Percentiles rank a stretch among this genome's conserved stretches.
Conservation (phyloP, 495 filamentous ascomycete genomes). For the Penicillium riverlandense region DNA sequence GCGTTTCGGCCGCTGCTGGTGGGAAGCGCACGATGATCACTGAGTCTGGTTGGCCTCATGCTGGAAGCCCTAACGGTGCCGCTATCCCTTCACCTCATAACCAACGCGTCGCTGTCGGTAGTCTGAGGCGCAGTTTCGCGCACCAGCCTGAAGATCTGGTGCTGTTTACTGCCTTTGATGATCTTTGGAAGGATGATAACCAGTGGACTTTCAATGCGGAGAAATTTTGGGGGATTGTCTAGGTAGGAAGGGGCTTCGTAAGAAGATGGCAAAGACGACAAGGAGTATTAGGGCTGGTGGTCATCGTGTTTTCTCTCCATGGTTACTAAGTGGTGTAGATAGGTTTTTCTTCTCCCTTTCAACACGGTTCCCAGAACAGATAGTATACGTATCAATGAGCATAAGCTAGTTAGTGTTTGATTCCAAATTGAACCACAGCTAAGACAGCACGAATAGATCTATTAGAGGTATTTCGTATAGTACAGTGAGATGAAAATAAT, state of each 20-base stretch:
- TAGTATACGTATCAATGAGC: too few species aligned
- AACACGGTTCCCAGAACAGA: not conserved
- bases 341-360: not conserved
- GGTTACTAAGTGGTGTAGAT: slow-evolving; percentile 2
- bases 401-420: too few species aligned
- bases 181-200: slow-evolving; percentile 69
- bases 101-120: slow-evolving; percentile 55
- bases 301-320: not conserved
- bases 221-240: slow-evolving; percentile 61
- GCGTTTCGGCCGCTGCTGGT: slow-evolving; percentile 41
- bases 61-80: slow-evolving; percentile 51
- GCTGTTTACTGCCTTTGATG: slow-evolving; percentile 71
- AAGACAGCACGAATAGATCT: too few species aligned
- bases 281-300: not conserved
- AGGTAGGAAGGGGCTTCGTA: not conserved
- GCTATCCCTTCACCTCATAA: slow-evolving; percentile 58
- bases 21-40: slow-evolving; percentile 56
- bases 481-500: too few species aligned
- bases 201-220: slow-evolving; percentile 58
- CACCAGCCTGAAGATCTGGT: slow-evolving; percentile 43
- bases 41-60: slow-evolving; percentile 79
- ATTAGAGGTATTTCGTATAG: too few species aligned
- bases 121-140: slow-evolving; percentile 49
- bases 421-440: too few species aligned
- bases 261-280: too few species aligned